phyloP scores from a whole-genome alignment of 805 yeast species.

The Saccharomyces cerevisiae region DNA sequence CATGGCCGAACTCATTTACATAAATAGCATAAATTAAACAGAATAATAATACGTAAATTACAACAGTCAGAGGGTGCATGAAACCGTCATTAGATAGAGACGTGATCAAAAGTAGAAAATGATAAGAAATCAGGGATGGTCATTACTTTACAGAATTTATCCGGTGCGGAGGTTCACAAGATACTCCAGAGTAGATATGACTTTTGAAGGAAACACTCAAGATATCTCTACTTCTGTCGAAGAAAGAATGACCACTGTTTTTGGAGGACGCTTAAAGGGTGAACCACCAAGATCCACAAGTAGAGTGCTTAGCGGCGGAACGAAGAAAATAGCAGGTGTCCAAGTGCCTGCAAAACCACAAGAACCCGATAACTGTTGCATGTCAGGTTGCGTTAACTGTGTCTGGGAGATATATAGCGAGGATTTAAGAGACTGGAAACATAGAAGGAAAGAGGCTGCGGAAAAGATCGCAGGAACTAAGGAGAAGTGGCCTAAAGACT shows the following conservation, averaged over 20 bases:
- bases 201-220: constrained; percentile 31
- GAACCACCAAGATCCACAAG: constrained; percentile 37
- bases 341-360: constrained; percentile 73
- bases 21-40: neutral
- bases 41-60: neutral
- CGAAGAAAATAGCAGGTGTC: constrained; percentile 46
- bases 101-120: neutral
- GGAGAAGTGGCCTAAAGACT: constrained; percentile 56
- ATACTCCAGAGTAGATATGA: constrained; percentile 11
- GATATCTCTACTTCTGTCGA: constrained; percentile 32
- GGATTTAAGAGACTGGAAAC: constrained; percentile 78
- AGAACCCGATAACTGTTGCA: constrained; percentile 94
- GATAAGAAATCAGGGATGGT: neutral
- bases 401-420: constrained; percentile 93
- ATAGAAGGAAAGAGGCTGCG: constrained; percentile 51
- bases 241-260: constrained; percentile 41
- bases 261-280: constrained; percentile 52
- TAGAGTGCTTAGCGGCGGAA: constrained; percentile 18
- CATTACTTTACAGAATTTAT: neutral
- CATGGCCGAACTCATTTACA: neutral
- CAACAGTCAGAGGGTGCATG: neutral
- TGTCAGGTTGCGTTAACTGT: constrained; percentile 94
- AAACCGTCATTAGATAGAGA: neutral
- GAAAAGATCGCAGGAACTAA: constrained; percentile 34
- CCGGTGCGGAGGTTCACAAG: neutral